Percentiles rank a stretch among this genome's conserved stretches.
These are phyloP conservation scores for Solanum pinnatisectum DNA, from an alignment of 257 asterid genomes.

Conservation along the genomic window DNA sequence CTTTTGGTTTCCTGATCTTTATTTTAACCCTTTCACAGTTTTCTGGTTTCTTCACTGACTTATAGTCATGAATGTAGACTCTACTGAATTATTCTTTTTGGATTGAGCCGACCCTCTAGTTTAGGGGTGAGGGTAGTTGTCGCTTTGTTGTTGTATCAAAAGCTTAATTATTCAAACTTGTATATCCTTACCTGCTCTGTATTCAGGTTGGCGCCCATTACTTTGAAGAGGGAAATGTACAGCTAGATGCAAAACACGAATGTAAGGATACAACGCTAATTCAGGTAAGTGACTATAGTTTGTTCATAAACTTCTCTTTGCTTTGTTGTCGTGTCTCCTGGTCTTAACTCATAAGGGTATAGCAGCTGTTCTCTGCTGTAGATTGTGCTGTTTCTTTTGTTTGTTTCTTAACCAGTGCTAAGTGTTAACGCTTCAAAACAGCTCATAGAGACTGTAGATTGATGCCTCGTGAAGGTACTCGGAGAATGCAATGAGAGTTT, in stretches of 20 bases:
- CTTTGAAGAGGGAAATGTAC: slow-evolving; percentile 99
- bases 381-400: not conserved
- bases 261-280: slow-evolving; percentile 74
- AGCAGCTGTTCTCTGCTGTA: not conserved
- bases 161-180: not conserved
- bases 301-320: not conserved
- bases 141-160: not conserved
- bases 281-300: slow-evolving; percentile 47
- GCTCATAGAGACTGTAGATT: not conserved
- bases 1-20: not conserved
- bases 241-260: slow-evolving; percentile 79
- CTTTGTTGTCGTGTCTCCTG: not conserved
- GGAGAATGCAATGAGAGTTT: not conserved
- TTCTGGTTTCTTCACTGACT: not conserved
- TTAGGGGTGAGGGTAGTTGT: not conserved
- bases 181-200: slow-evolving; percentile 3
- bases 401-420: not conserved
- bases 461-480: not conserved
- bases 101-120: not conserved
- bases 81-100: not conserved
- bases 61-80: not conserved
- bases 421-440: not conserved
- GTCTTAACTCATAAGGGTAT: not conserved
- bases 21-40: not conserved
- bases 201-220: slow-evolving; percentile 92